Conservation (phyloP, 176 grass and related monocot species). For the Avena sativa region DNA sequence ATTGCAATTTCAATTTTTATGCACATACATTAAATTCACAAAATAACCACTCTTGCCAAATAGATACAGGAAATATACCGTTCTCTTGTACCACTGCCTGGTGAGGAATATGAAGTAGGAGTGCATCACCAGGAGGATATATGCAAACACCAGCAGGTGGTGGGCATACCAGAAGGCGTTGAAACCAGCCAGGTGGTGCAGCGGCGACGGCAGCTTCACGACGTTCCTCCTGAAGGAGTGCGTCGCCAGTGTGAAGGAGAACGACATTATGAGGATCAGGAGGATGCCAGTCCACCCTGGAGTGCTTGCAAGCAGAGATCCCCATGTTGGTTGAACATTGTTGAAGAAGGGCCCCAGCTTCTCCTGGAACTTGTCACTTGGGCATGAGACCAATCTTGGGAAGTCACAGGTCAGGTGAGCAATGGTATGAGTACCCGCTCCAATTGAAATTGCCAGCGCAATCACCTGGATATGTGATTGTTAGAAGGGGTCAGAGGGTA, state of each 20-base stretch:
- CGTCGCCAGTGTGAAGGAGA: slow-evolving; percentile 92
- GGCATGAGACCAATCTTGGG: slow-evolving; percentile 77
- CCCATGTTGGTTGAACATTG: slow-evolving; percentile 69
- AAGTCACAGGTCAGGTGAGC: slow-evolving; percentile 84
- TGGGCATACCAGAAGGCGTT: slow-evolving; percentile 99
- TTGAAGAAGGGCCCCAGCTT: slow-evolving; percentile 76
- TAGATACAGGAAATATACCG: slow-evolving; percentile 52
- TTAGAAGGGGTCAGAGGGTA: background rate
- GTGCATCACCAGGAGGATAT: slow-evolving; percentile 85
- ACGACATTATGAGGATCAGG: slow-evolving; percentile 88
- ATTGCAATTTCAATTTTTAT: background rate
- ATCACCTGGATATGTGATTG: slow-evolving; percentile 51
- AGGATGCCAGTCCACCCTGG: slow-evolving; percentile 88
- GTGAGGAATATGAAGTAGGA: slow-evolving; percentile 98
- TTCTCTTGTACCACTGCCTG: slow-evolving; percentile 90
- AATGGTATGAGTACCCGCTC: slow-evolving; percentile 66
- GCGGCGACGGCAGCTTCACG: slow-evolving; percentile 82
- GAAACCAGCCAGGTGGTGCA: slow-evolving; percentile 90
- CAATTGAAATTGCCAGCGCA: slow-evolving; percentile 65
- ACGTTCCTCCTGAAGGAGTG: slow-evolving; percentile 85
- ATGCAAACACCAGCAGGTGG: slow-evolving; percentile 82
- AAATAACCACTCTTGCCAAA: slow-evolving; percentile 19
- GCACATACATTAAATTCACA: slow-evolving; percentile 16
- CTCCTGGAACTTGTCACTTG: slow-evolving; percentile 62
- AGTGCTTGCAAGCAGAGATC: slow-evolving; percentile 53